Evolutionary conservation across 257 asterid species (phyloP), one percentile per base, ranked within the genome.

Genomic region (Coffea canephora): DNA sequence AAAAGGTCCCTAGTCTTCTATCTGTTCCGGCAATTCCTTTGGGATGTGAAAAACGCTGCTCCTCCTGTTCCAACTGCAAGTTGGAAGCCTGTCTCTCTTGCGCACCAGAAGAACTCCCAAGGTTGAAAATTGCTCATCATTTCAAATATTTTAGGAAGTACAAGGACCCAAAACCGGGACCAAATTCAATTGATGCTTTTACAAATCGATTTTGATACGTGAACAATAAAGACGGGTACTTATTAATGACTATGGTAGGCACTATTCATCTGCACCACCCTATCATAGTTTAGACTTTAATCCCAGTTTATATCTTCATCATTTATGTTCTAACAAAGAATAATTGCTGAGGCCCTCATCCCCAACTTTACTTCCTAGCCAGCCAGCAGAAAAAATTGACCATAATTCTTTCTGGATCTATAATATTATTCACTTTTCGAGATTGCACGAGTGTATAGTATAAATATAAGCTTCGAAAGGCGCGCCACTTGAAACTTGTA

Each of bases 381-480:
- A 55, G 23, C 15, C 1, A 55, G 23, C 15, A 55, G 5, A 55
- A 15, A 65, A 65, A 65, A 10, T 27, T 65, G 41, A 27, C 16
- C 16, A 65, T 27, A 65, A 25, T 7, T n/a, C 3, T 65, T 6
- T 64, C 36, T 25, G 11, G 18, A n/a, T 64, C 6, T 64, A 5
- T 55, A 55, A 18, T 55, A 6, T 55, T 55, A 18, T 55, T 55
- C 74, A 48, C 52, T 8, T 74, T 54, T 36, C 69, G 21, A 74
- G n/a, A 74, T 34, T 5, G 77, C 67, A 74, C 78, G 78, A 74
- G 52, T 74, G 78, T 5, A 23, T 21, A 6, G 13, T 8, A 15
- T 14, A 43, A 18, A 43, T 0, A 31, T 57, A 73, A 34, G 31
- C 18, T 54, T 74, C 36, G 78, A 54, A 74, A 36, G 25, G 11